Percentiles rank a stretch among this genome's conserved stretches.
Evolutionary conservation across 345 rosid species (phyloP).

Genomic region (Diplotaxis tenuifolia): DNA sequence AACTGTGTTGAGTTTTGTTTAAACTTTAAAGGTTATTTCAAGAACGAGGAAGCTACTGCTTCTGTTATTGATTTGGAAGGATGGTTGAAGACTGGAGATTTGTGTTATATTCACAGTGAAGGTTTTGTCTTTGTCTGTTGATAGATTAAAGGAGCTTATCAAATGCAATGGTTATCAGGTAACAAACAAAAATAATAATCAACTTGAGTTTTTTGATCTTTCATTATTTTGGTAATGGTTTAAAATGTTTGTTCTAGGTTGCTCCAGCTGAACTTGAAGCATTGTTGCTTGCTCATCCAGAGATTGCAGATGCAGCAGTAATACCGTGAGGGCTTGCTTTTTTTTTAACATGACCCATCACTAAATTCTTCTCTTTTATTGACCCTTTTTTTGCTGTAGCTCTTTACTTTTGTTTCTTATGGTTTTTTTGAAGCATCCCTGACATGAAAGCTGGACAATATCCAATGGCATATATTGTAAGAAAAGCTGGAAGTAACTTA

Average conservation of each 20-base stretch:
- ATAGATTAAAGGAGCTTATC: constrained; percentile 83
- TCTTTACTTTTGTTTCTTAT: neutral
- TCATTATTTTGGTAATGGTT: neutral
- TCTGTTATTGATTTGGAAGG: constrained; percentile 69
- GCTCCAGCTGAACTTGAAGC: constrained; percentile 61
- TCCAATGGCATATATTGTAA: constrained; percentile 38
- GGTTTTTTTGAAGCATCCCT: constrained; percentile 26
- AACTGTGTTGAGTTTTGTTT: neutral
- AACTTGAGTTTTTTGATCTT: neutral
- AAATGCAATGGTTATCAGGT: constrained; percentile 98
- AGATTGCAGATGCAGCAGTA: constrained; percentile 54
- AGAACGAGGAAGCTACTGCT: constrained; percentile 68
- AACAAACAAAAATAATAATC: neutral
- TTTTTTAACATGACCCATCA: neutral
- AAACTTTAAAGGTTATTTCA: constrained; percentile 66
- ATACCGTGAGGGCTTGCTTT: constrained; percentile 39
- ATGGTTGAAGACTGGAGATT: constrained; percentile 91
- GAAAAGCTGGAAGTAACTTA: constrained; percentile 30
- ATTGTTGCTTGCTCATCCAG: constrained; percentile 44
- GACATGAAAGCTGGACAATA: constrained; percentile 35
- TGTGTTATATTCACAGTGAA: constrained; percentile 77
- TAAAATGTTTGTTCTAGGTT: constrained; percentile 37
- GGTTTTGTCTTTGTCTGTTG: constrained; percentile 84
- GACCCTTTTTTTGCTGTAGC: neutral
- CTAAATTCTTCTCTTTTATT: neutral